phyloP scores from a whole-genome alignment of 805 yeast species.

The Zygotorulaspora chibaensis region DNA sequence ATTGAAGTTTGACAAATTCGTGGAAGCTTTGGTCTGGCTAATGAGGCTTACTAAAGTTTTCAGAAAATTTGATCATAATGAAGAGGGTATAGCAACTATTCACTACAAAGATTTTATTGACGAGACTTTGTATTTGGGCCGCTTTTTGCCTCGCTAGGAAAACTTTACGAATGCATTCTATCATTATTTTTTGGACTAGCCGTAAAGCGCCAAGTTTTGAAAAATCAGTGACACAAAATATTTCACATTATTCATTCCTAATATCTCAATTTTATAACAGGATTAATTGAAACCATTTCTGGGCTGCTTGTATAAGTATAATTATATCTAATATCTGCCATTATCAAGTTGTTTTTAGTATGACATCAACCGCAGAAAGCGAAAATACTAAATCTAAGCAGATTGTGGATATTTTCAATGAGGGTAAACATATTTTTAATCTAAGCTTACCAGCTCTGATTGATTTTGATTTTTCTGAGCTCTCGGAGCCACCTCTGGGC shows the following conservation, averaged over 20 bases:
- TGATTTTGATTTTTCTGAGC: background rate
- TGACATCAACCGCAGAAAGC: background rate
- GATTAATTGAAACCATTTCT: no score
- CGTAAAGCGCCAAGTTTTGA: no score
- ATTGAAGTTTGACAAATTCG: constrained; percentile 74
- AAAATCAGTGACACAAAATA: no score
- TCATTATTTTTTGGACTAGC: no score
- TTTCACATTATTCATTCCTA: no score
- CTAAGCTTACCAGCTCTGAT: background rate
- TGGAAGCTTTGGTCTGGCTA: constrained; percentile 73
- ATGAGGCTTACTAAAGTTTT: constrained; percentile 73
- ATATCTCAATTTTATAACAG: no score
- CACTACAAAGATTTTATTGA: constrained; percentile 63
- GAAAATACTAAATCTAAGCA: background rate
- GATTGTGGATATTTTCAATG: background rate
- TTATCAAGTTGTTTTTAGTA: background rate
- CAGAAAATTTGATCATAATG: constrained; percentile 68
- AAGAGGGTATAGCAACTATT: constrained; percentile 67
- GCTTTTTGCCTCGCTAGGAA: constrained; percentile 29
- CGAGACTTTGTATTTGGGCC: constrained; percentile 41
- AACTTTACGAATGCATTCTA: background rate
- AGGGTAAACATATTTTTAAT: background rate
- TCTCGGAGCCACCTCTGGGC: background rate
- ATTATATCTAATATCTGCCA: no score
- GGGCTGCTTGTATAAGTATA: no score